These are phyloP conservation scores for Dissophora ornata DNA, from an alignment of 192 early-diverging fungal genomes.

Conservation along the genomic window DNA sequence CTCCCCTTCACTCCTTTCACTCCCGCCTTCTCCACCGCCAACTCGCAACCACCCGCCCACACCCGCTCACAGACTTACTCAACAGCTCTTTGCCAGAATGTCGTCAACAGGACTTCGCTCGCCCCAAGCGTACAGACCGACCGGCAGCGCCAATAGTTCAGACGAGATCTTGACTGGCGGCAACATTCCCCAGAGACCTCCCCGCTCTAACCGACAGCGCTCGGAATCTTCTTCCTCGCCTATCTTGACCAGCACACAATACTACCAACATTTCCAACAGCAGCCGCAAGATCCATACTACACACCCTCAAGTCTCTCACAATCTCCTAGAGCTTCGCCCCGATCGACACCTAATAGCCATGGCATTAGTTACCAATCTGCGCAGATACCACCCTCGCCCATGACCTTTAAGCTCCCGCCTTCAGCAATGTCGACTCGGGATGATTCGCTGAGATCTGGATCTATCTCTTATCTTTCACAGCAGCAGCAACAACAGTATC, in stretches of 20 bases:
- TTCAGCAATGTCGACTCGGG: constrained; percentile 29
- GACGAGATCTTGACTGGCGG: constrained; percentile 27
- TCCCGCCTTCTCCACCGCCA: too few relatives aligned
- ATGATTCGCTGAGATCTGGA: constrained; percentile 33
- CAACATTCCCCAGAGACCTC: constrained; percentile 38
- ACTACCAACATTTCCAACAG: constrained; percentile 33
- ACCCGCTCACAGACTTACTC: too few relatives aligned
- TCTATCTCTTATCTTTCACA: constrained; percentile 16
- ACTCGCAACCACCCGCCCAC: too few relatives aligned
- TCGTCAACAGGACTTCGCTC: constrained; percentile 20
- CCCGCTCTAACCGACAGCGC: constrained; percentile 27
- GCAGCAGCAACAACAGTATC: constrained; percentile 7
- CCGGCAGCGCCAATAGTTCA: constrained; percentile 15
- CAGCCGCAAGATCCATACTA: constrained; percentile 34
- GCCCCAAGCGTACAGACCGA: constrained; percentile 22
- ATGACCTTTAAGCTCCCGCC: constrained; percentile 36
- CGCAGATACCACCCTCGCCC: constrained; percentile 41
- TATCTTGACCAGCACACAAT: constrained; percentile 24
- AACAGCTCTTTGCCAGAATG: not conserved
- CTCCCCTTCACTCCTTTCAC: too few relatives aligned
- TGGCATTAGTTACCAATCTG: constrained; percentile 14
- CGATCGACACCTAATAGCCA: constrained; percentile 33
- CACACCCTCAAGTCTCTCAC: constrained; percentile 18
- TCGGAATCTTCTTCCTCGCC: constrained; percentile 36
- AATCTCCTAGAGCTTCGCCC: constrained; percentile 36